Evolutionary conservation across 768 basidiomycete species (phyloP).

Genomic region (Nevesoporus exiguus): DNA sequence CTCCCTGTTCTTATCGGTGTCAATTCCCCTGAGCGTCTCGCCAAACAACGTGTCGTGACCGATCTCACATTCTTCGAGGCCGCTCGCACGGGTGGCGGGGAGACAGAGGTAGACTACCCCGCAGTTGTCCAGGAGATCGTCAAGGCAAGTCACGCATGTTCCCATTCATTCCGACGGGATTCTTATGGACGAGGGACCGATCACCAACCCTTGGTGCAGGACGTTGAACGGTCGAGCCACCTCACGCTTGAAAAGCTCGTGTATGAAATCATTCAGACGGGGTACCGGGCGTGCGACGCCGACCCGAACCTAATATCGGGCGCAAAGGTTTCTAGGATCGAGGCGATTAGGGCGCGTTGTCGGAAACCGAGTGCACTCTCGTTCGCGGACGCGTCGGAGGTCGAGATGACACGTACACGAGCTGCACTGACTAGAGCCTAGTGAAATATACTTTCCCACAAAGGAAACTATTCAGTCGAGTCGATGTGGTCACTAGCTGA

Average conservation of each 20-base stretch:
- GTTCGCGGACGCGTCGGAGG: slow-evolving; percentile 60
- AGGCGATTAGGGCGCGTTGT: slow-evolving; percentile 48
- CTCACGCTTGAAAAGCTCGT: slow-evolving; percentile 24
- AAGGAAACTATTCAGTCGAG: too few species aligned
- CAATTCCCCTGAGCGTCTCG: slow-evolving; percentile 62
- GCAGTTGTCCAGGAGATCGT: slow-evolving; percentile 34
- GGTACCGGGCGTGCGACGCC: slow-evolving; percentile 58
- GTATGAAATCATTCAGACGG: slow-evolving; percentile 47
- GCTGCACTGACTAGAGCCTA: background rate
- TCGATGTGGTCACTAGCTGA: too few species aligned
- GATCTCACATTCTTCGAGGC: slow-evolving; percentile 47
- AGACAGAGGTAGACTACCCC: slow-evolving; percentile 33
- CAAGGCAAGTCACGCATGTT: slow-evolving; percentile 9
- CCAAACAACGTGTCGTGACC: slow-evolving; percentile 59
- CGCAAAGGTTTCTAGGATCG: slow-evolving; percentile 28
- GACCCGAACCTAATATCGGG: background rate
- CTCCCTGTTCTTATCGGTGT: slow-evolving; percentile 65
- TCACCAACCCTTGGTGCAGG: slow-evolving; percentile 1
- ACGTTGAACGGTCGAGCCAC: slow-evolving; percentile 8
- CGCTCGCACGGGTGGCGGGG: slow-evolving; percentile 7
- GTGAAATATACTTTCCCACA: background rate
- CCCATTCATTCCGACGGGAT: background rate
- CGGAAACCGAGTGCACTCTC: slow-evolving; percentile 72
- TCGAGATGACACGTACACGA: slow-evolving; percentile 50
- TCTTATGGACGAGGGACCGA: background rate